Base-by-base conservation (phyloP, 441 rosid genomes). In the Pelargonium fulgidum region DNA sequence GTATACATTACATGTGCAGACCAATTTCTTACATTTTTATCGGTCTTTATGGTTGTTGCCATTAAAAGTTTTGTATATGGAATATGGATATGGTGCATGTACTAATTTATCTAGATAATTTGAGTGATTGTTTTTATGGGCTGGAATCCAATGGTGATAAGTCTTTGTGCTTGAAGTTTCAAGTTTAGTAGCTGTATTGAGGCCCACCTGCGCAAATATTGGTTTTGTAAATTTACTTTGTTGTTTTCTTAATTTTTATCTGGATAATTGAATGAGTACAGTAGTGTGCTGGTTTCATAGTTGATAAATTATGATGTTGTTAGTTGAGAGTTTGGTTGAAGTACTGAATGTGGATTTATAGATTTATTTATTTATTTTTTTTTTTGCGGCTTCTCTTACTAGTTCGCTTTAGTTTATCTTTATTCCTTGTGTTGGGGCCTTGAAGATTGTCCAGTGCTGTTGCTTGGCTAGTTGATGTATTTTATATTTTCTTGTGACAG, bases 351-450 rank as follows among this genome's bases (percentile, higher is more conserved):
- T 7, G 68, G 76, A 48, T 39, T 33, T 44, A 61, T 62, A 17
- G 66, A 26, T 3, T 8, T 19, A 39, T 44, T 8, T 58, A 48
- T 54, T 58, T 6, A 29, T 64, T 39, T 20, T 58, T 20, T 58
- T 19, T 52, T 39, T 61, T 11, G 6, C 26, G 50, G 50, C 22
- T 69, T 65, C 22, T 33, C 3, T 3, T 10, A 48, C 10, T 12
- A 50, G 56, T 14, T 58, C 65, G 45, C 42, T 14, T 10, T 41
- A 64, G 45, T 64, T 17, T 45, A 9, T 29, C 48, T 39, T 39
- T n/a, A 64, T 64, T 12, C 45, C 48, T 64, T 22, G 45, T 64
- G 66, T 67, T 54, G 16, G 42, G 66, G 66, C 44, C 65, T 16
- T 68, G 41, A 62, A 58, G 64, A 52, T 50, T 45, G 26, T 16